Evolutionary conservation across 1,284 basidiomycete genomes (phyloP).

Genomic region (Vanrija sp.): DNA sequence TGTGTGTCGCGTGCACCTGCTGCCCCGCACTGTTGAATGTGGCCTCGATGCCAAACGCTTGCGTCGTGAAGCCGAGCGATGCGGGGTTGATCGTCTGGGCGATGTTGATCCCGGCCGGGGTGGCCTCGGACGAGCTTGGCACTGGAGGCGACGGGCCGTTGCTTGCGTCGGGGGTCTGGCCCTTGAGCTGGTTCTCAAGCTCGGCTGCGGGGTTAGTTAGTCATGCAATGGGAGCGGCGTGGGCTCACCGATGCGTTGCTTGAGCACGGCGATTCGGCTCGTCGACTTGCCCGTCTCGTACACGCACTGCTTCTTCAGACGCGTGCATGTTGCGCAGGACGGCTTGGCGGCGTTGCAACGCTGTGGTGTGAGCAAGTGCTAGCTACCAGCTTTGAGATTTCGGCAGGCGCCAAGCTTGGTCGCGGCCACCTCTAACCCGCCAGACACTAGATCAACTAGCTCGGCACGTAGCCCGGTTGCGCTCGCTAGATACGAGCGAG

Average conservation of each 20-base stretch:
- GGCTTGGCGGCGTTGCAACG: slow-evolving; percentile 30
- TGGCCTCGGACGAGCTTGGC: background rate
- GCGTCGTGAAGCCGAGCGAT: slow-evolving; percentile 5
- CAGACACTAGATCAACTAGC: background rate
- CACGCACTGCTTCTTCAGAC: slow-evolving; percentile 25
- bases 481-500: background rate
- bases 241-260: slow-evolving; percentile 23
- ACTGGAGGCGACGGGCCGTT: too few species aligned
- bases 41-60: too few species aligned
- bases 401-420: too few species aligned
- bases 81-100: slow-evolving; percentile 5
- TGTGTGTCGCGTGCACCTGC: background rate
- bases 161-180: slow-evolving; percentile 1
- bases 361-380: slow-evolving; percentile 3
- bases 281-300: slow-evolving; percentile 27
- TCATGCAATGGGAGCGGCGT: background rate
- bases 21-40: background rate
- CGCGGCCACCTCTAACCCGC: background rate
- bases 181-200: slow-evolving; percentile 14
- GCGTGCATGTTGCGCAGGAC: slow-evolving; percentile 24
- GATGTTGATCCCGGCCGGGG: background rate
- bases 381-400: background rate
- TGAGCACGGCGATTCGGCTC: slow-evolving; percentile 25
- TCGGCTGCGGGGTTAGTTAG: slow-evolving; percentile 14
- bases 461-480: background rate